Evolutionary conservation across 371 early-diverging fungal genomes (phyloP).

Genomic region (Mortierella sp.): DNA sequence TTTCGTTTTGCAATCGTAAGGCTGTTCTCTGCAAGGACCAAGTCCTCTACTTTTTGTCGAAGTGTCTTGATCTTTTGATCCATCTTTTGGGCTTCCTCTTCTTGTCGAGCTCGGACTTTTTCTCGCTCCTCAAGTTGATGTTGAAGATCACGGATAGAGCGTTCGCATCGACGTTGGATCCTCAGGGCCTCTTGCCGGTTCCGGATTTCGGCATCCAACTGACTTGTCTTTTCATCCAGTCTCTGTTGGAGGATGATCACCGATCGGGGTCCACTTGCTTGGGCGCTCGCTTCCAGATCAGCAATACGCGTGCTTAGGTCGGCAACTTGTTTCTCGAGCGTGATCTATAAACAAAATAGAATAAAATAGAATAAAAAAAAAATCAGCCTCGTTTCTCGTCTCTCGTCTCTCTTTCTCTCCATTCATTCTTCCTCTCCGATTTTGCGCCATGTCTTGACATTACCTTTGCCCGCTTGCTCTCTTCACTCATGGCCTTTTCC

Average conservation of each 20-base stretch:
- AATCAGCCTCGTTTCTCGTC: too few relatives aligned
- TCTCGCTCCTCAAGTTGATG: constrained; percentile 82
- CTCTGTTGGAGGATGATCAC: constrained; percentile 67
- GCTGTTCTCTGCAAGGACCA: constrained; percentile 75
- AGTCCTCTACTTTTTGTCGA: constrained; percentile 74
- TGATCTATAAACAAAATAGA: constrained; percentile 49
- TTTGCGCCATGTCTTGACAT: not conserved
- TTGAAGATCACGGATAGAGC: constrained; percentile 83
- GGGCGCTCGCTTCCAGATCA: constrained; percentile 75
- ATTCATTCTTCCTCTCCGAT: too few relatives aligned
- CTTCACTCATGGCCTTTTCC: constrained; percentile 70
- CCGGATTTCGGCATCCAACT: constrained; percentile 73
- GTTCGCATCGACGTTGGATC: constrained; percentile 72
- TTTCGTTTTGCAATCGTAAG: constrained; percentile 78
- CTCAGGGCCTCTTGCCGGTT: constrained; percentile 68
- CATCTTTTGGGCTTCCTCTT: constrained; percentile 78
- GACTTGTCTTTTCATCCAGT: constrained; percentile 70
- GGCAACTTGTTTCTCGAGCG: constrained; percentile 82
- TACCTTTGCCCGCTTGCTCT: constrained; percentile 72
- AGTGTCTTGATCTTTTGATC: constrained; percentile 74
- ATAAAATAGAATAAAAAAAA: constrained; percentile 7
- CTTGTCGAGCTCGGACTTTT: constrained; percentile 70
- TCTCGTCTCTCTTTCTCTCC: too few relatives aligned
- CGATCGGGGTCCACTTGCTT: constrained; percentile 61
- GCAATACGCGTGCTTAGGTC: constrained; percentile 77